Evolutionary conservation across 2,329 filamentous ascomycete species (phyloP), one percentile per base, ranked within the genome.

Genomic region (Microcera coccophila): DNA sequence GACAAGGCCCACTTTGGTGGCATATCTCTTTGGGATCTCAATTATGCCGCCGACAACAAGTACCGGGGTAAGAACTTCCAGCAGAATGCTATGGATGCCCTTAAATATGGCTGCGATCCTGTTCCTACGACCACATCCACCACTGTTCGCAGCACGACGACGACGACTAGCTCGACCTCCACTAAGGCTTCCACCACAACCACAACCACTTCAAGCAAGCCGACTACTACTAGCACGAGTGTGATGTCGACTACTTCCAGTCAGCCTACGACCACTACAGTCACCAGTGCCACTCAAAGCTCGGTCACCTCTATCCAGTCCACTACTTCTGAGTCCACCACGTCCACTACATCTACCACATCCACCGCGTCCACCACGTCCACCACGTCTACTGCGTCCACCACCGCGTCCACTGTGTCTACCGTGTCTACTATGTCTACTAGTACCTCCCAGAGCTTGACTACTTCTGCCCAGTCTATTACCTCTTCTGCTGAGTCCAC

Each of bases 11-110:
- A 66, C 47, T 74, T 73, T 41, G 71, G 68, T 14, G 72, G 72
- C 52, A 56, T 74, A 36, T 72, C 71, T 35, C 53, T 75, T 16
- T 74, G 69, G 70, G 72, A 75, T 38, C 62, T 68, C 18, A 63
- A 60, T 21, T 60, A 58, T 5, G 68, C 62, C 17, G 54, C 52
- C 9, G 36, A 38, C 1, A 69, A 70, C 49, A 12, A 52, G 4
- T 47, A 59, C 32, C 32, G 55, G 15, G 64, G 61, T 34, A 65
- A 69, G 54, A 53, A 48, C 18, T 74, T 66, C 47, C 61, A 67
- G 45, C 48, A 69, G 36, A 55, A 62, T 32, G 60, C 65, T 20
- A 49, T 64, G 19, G 64, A 69, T 32, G 64, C 65, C 9, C 58
- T 73, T 36, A 42, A 58, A 44, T 65, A 64, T 36, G 68, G 64